Base-by-base conservation (phyloP, 805 yeast species). In the Saccharomycopsis lassenensis region DNA sequence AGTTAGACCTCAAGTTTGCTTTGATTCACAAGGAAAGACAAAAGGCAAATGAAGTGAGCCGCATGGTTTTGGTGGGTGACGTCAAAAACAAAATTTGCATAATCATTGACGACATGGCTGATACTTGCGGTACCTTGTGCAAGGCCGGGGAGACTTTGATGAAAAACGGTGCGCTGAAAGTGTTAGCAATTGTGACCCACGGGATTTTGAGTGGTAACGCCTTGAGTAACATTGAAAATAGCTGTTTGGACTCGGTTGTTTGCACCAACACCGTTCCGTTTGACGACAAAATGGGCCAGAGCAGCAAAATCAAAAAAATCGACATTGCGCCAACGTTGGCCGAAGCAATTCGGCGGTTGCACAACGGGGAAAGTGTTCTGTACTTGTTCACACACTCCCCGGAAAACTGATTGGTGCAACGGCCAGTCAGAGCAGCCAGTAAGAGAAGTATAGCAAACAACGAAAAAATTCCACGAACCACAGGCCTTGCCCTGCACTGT, bases 81-180 rank as follows among this genome's bases (percentile, higher is more conserved):
- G 98, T 89, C 27, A 62, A 73, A 3, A 74, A 76, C 41, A 85
- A 83, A 57, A 71, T 77, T 4, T 87, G 96, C 59, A 67, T 91
- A 17, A 63, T 89, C 44, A 83, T 89, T 23, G 98, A 89, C 57
- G 98, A 89, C 56, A 91, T 89, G 93, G 97, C 97, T 25, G 98
- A 89, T 54, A 89, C 98, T 4, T 89, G 97, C 61, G 97, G 98
- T 27, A 89, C 98, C 2, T 64, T 89, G 46, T 91, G 84, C 45
- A 89, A 89, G 58, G 97, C 97, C 1, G 89, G 95, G 7, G 94
- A 89, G 44, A 75, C 87, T 4, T 63, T 89, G 42, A 61, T 86
- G 46, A 77, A 71, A 16, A 76, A 84, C 46, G 83, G 86, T 21
- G 97, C 98, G 3, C 66, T 71, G 41, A 70, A 74, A 44, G 97